These are phyloP conservation scores for Termitomyces sp. DNA, from an alignment of 768 basidiomycete genomes.

Conservation along the genomic window DNA sequence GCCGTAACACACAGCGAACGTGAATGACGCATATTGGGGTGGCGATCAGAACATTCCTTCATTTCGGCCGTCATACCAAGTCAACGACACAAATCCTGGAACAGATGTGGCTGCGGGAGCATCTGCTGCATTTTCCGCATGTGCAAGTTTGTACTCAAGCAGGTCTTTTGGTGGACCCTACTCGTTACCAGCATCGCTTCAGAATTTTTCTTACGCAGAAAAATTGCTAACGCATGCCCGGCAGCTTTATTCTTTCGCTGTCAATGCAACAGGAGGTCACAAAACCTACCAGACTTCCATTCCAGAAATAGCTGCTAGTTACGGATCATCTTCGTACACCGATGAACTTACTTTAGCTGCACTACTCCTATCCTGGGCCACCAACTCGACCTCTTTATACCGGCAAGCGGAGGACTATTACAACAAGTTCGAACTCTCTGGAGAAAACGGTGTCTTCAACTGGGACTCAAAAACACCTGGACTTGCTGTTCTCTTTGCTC, in stretches of 20 bases:
- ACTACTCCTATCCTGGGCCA: constrained; percentile 69
- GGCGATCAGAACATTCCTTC: constrained; percentile 74
- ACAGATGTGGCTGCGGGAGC: constrained; percentile 86
- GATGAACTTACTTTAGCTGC: constrained; percentile 77
- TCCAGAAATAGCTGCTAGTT: constrained; percentile 55
- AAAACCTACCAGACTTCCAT: constrained; percentile 66
- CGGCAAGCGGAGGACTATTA: constrained; percentile 61
- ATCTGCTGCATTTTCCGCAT: constrained; percentile 84
- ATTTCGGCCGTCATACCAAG: constrained; percentile 69
- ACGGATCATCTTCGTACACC: constrained; percentile 64
- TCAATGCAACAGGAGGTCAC: constrained; percentile 54
- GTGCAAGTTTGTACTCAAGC: constrained; percentile 73
- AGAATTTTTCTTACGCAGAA: constrained; percentile 66
- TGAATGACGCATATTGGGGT: constrained; percentile 85
- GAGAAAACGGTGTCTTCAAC: constrained; percentile 63
- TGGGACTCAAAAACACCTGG: constrained; percentile 87
- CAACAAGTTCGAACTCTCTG: constrained; percentile 45
- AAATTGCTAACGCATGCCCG: constrained; percentile 70
- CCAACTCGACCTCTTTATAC: constrained; percentile 53
- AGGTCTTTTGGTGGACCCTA: constrained; percentile 43
- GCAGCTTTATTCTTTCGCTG: constrained; percentile 71
- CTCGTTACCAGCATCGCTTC: constrained; percentile 58
- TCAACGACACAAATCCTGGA: constrained; percentile 77
- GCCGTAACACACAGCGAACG: constrained; percentile 30
- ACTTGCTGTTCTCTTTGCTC: constrained; percentile 67